Evolutionary conservation across 257 asterid genomes (phyloP).

Genomic region (Solanum pinnatisectum): DNA sequence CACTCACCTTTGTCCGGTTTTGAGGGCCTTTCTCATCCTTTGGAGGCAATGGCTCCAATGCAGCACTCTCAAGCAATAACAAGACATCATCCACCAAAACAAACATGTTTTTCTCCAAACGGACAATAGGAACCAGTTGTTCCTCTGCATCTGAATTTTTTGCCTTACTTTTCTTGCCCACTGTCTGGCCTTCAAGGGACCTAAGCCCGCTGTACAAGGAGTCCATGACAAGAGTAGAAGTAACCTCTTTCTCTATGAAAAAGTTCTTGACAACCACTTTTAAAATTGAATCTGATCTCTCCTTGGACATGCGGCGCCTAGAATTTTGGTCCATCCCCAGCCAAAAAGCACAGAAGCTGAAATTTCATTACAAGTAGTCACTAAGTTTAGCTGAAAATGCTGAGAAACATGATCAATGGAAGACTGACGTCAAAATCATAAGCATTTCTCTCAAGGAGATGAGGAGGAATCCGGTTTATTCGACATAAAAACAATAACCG

Average conservation of each 20-base stretch:
- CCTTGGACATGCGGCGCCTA: conserved; percentile 62
- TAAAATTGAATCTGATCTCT: conserved; percentile 67
- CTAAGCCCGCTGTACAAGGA: conserved; percentile 85
- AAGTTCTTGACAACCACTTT: conserved; percentile 82
- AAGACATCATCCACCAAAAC: conserved; percentile 86
- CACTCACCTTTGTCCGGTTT: conserved; percentile 77
- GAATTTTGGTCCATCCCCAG: conserved; percentile 61
- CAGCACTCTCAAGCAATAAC: conserved; percentile 80
- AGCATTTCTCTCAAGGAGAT: not conserved
- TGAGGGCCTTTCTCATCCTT: conserved; percentile 98
- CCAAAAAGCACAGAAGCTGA: conserved; percentile 92
- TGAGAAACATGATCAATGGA: not conserved
- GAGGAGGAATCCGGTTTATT: not conserved
- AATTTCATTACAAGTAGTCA: conserved; percentile 6
- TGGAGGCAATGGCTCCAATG: conserved; percentile 89
- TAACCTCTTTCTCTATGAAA: conserved; percentile 92
- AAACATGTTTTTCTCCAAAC: conserved; percentile 63
- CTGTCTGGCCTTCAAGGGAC: conserved; percentile 79
- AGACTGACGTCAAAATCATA: not conserved
- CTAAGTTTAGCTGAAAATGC: not conserved
- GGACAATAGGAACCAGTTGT: conserved; percentile 49
- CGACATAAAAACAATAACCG: not conserved
- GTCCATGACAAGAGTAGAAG: conserved; percentile 97
- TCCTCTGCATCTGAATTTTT: conserved; percentile 49
- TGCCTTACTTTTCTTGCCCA: conserved; percentile 59